Evolutionary conservation across 129 eudicot genomes (phyloP), one percentile per base, ranked within the genome.

Genomic region (Flaveria linearis): DNA sequence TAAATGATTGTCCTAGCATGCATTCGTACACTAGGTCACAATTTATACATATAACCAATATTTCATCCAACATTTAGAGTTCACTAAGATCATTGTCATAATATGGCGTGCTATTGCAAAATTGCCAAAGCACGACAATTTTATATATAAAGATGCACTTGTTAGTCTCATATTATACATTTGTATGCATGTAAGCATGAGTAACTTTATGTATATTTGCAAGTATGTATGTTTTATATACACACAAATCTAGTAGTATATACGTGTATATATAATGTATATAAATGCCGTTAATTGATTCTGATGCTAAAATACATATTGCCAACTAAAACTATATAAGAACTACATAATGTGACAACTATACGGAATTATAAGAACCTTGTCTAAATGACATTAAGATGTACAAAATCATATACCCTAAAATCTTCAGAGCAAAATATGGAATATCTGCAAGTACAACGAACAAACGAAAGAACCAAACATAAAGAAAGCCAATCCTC

Each of bases 391-490:
- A 66, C 16, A 67, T 36, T 66, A 22, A 65, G 80, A 81, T 75
- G 52, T 75, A 81, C 76, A 75, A 75, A 68, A 69, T 76, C 80
- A 76, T 76, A 76, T 76, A 67, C 74, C 76, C 75, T 52, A 57
- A 66, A 73, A 74, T 73, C 76, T 41, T 75, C 76, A 58, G 69
- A 68, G 62, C 67, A 74, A 74, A 46, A 78, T 69, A 78, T 61
- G 65, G 72, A 68, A 81, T 64, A 69, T 68, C 68, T 75, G 60
- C 60, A 75, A 79, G 81, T 79, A 83, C 78, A 83, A 61, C 26
- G 81, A 83, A 83, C 80, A 65, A 83, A 79, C 78, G 33, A 79
- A 78, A 74, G 74, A 78, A 74, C 73, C 51, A 78, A n/a, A 68
- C 76, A 74, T 58, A 30, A 79, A 57, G 66, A 69, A 73, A 68